Evolutionary conservation across 2,329 filamentous ascomycete genomes (phyloP).

Genomic region (Ramularia collo-cygni): DNA sequence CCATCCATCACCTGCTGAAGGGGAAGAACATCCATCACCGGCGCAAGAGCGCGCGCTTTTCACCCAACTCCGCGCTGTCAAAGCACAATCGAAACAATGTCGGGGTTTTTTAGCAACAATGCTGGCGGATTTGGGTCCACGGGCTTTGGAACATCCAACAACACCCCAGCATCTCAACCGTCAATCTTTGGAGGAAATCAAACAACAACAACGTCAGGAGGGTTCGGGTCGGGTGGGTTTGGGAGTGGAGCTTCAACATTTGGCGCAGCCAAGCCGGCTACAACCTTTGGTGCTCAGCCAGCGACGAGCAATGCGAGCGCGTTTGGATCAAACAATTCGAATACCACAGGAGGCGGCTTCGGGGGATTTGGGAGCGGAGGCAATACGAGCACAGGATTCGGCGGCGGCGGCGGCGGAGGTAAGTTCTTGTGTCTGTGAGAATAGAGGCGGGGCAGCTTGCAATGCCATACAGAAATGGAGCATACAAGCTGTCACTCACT

Average conservation of each 20-base stretch:
- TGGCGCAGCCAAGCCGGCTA: constrained; percentile 14
- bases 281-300: constrained; percentile 24
- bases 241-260: constrained; percentile 17
- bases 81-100: constrained; percentile 10
- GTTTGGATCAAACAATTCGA: constrained; percentile 12
- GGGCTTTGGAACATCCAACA: constrained; percentile 14
- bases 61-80: neutral
- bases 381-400: constrained; percentile 31
- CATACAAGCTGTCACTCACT: constrained; percentile 1
- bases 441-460: neutral
- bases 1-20: neutral
- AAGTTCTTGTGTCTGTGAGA: constrained; percentile 14
- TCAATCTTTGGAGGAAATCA: constrained; percentile 20
- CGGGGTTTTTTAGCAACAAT: constrained; percentile 19
- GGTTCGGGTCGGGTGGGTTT: constrained; percentile 16
- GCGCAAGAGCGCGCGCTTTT: constrained; percentile 29
- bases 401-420: constrained; percentile 30
- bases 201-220: constrained; percentile 7
- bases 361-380: constrained; percentile 17
- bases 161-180: constrained; percentile 11
- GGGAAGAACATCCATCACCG: constrained; percentile 27
- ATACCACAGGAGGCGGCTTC: constrained; percentile 12
- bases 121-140: constrained; percentile 14
- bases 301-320: constrained; percentile 6
- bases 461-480: neutral